A percentile compares a stretch with the other conserved stretches of the same genome.
These are phyloP conservation scores for Avena atlantica DNA, from an alignment of 176 grass and related monocot genomes.

Conservation along the genomic window DNA sequence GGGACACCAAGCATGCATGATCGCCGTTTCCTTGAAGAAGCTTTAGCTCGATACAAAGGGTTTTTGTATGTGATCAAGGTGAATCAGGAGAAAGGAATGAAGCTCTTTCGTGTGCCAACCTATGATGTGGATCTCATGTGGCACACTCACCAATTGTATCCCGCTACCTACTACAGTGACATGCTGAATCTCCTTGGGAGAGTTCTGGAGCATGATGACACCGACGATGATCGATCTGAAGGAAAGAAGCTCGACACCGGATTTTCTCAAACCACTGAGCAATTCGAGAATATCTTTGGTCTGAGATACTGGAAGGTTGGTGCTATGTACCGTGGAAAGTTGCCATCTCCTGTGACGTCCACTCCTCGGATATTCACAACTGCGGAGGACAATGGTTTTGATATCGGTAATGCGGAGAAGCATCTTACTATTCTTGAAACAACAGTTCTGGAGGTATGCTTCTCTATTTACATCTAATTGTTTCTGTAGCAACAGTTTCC, in stretches of 20 bases:
- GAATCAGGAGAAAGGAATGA: constrained; percentile 78
- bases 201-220: constrained; percentile 96
- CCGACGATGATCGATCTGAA: constrained; percentile 76
- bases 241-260: constrained; percentile 89
- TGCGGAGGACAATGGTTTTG: constrained; percentile 6
- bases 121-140: constrained; percentile 95
- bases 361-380: constrained; percentile 45
- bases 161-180: constrained; percentile 76
- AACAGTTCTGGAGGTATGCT: constrained; percentile 68
- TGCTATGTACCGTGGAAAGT: constrained; percentile 73
- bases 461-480: constrained; percentile 23
- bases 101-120: constrained; percentile 77
- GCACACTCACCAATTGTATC: constrained; percentile 87
- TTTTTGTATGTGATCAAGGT: constrained; percentile 88
- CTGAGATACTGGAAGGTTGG: constrained; percentile 90
- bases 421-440: constrained; percentile 48
- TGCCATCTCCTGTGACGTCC: constrained; percentile 69
- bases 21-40: constrained; percentile 67
- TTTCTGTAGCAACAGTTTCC: constrained; percentile 14
- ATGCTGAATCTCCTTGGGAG: constrained; percentile 76
- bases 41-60: constrained; percentile 86
- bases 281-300: constrained; percentile 80
- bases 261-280: constrained; percentile 70
- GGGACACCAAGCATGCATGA: constrained; percentile 64
- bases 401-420: constrained; percentile 33